Percentiles rank a stretch among this genome's conserved stretches.
These are phyloP conservation scores for Linnemannia schmuckeri DNA, from an alignment of 192 early-diverging fungal species.

Conservation along the genomic window DNA sequence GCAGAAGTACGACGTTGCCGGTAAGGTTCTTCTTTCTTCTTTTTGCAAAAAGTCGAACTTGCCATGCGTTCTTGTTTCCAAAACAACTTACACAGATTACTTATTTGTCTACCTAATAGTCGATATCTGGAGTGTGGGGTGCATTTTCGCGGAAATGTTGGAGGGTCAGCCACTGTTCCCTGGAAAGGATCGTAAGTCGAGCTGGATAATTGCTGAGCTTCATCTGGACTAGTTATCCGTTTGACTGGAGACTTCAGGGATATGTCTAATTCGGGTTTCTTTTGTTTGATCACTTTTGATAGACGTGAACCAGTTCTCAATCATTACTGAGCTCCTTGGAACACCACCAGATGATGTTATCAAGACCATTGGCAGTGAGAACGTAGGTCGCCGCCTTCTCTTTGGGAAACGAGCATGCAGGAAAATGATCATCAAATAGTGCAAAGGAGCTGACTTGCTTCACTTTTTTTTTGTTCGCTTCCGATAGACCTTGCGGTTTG, in stretches of 20 bases:
- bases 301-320: slow-evolving; percentile 97
- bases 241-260: not conserved
- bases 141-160: slow-evolving; percentile 96
- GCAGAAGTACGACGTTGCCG: slow-evolving; percentile 96
- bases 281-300: not conserved
- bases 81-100: not conserved
- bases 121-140: slow-evolving; percentile 96
- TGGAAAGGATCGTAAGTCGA: slow-evolving; percentile 87
- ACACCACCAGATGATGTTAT: slow-evolving; percentile 94
- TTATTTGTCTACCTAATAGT: slow-evolving; percentile 57
- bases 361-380: slow-evolving; percentile 92
- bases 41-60: not conserved
- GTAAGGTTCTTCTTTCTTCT: slow-evolving; percentile 27
- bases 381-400: slow-evolving; percentile 64
- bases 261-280: not conserved
- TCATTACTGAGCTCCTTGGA: slow-evolving; percentile 92
- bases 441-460: not conserved
- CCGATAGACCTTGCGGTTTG: slow-evolving; percentile 84
- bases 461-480: not conserved
- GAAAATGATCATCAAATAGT: no score
- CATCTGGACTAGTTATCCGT: not conserved
- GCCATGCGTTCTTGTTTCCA: not conserved
- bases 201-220: slow-evolving; percentile 30
- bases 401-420: no score
- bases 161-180: slow-evolving; percentile 96